Evolutionary conservation across 768 basidiomycete genomes (phyloP).

Genomic region (Trametes villosa): DNA sequence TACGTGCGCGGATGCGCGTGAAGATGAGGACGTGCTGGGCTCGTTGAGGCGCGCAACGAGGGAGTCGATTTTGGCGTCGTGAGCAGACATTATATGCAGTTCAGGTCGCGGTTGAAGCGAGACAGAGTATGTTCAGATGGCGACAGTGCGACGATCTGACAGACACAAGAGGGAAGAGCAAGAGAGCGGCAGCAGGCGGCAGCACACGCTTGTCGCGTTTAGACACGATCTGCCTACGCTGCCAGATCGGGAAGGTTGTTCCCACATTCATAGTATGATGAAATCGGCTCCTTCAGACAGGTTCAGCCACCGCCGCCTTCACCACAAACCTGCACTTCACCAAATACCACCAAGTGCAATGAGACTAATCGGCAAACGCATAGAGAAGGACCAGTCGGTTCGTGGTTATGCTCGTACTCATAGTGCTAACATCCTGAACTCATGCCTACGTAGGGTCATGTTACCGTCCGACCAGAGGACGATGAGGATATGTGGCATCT

Average conservation of each 20-base stretch:
- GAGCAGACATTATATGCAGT: conserved; percentile 13
- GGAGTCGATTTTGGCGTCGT: conserved; percentile 22
- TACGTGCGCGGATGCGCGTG: neutral
- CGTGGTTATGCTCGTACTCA: conserved; percentile 15
- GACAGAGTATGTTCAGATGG: neutral
- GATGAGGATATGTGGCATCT: conserved; percentile 99
- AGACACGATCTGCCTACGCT: conserved; percentile 1
- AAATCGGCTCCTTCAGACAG: conserved; percentile 4
- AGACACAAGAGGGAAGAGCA: neutral
- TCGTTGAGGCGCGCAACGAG: conserved; percentile 19
- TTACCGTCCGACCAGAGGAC: conserved; percentile 93
- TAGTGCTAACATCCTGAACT: neutral
- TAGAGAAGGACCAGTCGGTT: conserved; percentile 86
- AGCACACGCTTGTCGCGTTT: neutral
- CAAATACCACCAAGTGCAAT: conserved; percentile 43
- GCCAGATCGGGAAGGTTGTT: conserved; percentile 2
- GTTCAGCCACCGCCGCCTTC: neutral
- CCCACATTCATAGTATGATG: conserved; percentile 19
- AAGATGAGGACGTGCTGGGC: conserved; percentile 9
- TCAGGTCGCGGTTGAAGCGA: neutral
- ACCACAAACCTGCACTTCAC: conserved; percentile 3
- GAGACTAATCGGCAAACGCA: conserved; percentile 82
- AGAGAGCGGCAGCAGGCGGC: neutral
- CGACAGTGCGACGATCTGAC: neutral
- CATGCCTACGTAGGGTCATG: conserved; percentile 68